phyloP scores from a whole-genome alignment of 2,329 filamentous ascomycete genomes.

The Alternaria arbusti region DNA sequence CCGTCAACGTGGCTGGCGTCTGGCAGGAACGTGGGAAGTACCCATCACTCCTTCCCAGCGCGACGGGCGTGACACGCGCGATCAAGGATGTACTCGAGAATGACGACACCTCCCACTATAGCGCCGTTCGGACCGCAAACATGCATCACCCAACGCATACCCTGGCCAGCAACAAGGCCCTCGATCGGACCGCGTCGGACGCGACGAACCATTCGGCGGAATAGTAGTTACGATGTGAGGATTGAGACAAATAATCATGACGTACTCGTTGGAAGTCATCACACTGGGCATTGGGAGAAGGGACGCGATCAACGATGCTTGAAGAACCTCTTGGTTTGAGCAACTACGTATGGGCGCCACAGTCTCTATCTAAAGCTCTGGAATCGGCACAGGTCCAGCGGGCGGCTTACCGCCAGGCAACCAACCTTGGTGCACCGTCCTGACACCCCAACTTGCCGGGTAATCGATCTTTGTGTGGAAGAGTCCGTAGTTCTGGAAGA shows the following conservation, averaged over 20 bases:
- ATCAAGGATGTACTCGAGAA: not conserved
- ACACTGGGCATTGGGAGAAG: not conserved
- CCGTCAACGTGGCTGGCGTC: not conserved
- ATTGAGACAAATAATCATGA: not conserved
- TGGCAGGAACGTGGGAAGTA: not conserved
- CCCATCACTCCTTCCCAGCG: not conserved
- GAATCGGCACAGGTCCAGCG: constrained; percentile 1
- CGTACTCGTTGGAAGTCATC: not conserved
- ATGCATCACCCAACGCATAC: not conserved
- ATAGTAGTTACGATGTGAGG: not conserved
- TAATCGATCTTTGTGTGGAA: constrained; percentile 9
- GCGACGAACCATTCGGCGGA: not conserved
- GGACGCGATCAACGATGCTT: not conserved
- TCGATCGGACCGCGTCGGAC: not conserved
- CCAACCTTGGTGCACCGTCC: constrained; percentile 1
- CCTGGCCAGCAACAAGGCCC: not conserved
- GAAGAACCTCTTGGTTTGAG: not conserved
- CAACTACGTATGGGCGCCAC: not conserved
- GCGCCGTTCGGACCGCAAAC: not conserved
- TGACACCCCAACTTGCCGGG: not conserved
- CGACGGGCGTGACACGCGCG: not conserved
- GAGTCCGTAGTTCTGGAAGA: constrained; percentile 2
- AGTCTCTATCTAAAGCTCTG: not conserved
- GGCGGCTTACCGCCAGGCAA: not conserved
- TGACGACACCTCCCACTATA: not conserved